Percentiles rank a stretch among this genome's conserved stretches.
Evolutionary conservation across 257 asterid genomes (phyloP).

Genomic region (Fraxinus americana): DNA sequence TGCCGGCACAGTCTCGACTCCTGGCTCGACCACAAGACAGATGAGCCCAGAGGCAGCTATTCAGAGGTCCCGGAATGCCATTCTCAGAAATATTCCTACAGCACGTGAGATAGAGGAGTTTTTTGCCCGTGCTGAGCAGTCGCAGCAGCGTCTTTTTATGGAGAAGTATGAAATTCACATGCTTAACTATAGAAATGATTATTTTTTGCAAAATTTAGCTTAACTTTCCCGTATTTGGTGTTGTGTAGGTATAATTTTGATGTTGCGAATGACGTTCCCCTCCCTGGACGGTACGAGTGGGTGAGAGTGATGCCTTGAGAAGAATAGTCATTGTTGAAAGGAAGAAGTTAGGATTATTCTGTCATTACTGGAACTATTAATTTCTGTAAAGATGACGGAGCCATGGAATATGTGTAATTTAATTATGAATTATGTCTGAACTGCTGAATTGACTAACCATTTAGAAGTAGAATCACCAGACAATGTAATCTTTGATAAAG

Average conservation of each 20-base stretch:
- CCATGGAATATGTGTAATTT: conserved; percentile 27
- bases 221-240: neutral
- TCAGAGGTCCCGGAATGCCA: conserved; percentile 38
- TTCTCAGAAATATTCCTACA: conserved; percentile 42
- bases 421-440: conserved; percentile 22
- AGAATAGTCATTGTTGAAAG: conserved; percentile 14
- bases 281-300: conserved; percentile 58
- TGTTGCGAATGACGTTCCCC: conserved; percentile 48
- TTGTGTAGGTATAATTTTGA: conserved; percentile 61
- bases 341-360: conserved; percentile 31
- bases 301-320: conserved; percentile 43
- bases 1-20: conserved; percentile 34
- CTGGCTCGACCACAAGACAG: conserved; percentile 54
- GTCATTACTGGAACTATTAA: conserved; percentile 19
- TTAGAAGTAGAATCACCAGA: conserved; percentile 37
- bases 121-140: conserved; percentile 53
- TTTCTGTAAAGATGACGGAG: conserved; percentile 31
- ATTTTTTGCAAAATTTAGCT: neutral
- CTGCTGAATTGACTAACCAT: conserved; percentile 38
- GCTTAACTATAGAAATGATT: neutral
- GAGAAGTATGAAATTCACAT: conserved; percentile 50
- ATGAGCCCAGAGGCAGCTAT: conserved; percentile 29
- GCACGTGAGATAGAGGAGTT: conserved; percentile 64
- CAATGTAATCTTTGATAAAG: conserved; percentile 32
- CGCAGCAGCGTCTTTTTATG: conserved; percentile 51